Evolutionary conservation across 78 protist genomes (phyloP), one percentile per base, ranked within the genome.

Genomic region (Ministeria vibrans): DNA sequence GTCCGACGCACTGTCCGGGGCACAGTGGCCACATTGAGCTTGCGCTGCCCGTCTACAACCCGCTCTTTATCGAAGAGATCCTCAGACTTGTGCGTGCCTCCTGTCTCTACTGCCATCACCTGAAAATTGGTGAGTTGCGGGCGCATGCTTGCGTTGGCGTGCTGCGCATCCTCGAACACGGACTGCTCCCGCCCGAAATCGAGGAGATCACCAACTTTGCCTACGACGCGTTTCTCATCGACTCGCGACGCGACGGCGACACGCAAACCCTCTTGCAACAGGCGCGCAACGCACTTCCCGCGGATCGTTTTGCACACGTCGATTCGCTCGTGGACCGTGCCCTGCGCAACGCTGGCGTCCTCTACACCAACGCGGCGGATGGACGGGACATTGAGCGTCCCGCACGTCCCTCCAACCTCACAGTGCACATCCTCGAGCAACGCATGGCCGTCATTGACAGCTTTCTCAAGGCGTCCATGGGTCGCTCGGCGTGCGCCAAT

Each of bases 21-120:
- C 99, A 96, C 79, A 46, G 83, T 36, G 99, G 99, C 39, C 97
- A 93, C 77, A 90, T 97, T 2, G 93, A 89, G 41, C 86, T 97
- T 22, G 55, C 88, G 44, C 64, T 86, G 0, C 97, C 98, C 28
- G 83, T 88, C 53, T 93, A 90, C 80, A 70, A 90, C 76, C 98
- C 98, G 25, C 45, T 93, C 38, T 71, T 87, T 36, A 81, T 87
- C 80, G n/a, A 36, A 45, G 32, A 39, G 9, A 2, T 95, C 30
- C 25, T 81, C 66, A 64, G 83, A 76, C 71, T 95, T 15, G 77
- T 96, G 44, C 81, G 92, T 18, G 49, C 46, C 41, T 79, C 51
- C 36, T 97, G 99, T 82, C 32, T 83, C n/a, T 66, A 61, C 55
- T 97, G 99, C 83, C 88, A 90, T 77, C 45, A 20, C 7, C 45